These are phyloP conservation scores for Plasmodium gonderi DNA, from an alignment of 169 alveolate genomes.

Conservation along the genomic window DNA sequence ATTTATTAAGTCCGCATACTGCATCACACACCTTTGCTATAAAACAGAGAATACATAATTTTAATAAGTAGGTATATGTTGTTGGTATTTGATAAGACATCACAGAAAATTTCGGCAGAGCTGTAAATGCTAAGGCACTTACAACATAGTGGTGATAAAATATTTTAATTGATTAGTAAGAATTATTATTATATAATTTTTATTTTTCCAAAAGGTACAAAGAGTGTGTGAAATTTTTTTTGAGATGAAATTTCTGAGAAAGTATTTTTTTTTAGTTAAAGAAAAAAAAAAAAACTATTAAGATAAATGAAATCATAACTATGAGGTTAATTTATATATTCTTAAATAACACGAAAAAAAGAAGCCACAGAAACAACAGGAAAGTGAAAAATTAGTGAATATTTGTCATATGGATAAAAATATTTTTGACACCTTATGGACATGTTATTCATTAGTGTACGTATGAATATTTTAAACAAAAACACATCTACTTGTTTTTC, in stretches of 20 bases:
- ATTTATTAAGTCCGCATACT: too few species aligned
- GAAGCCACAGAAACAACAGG: neutral
- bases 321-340: neutral
- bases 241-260: neutral
- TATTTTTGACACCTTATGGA: neutral
- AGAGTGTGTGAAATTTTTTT: neutral
- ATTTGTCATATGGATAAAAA: neutral
- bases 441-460: neutral
- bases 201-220: neutral
- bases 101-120: neutral
- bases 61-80: neutral
- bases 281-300: neutral
- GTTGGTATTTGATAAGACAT: neutral
- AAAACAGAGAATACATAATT: neutral
- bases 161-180: neutral
- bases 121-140: neutral
- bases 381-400: neutral
- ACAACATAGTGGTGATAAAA: neutral
- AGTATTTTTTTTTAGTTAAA: neutral
- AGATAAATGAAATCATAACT: neutral
- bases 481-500: neutral
- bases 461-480: neutral
- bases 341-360: neutral
- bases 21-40: too few species aligned
- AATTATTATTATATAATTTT: neutral